Evolutionary conservation across 1,139 yeast species (phyloP).

Genomic region (Chernovozyma sophiae-reginae): DNA sequence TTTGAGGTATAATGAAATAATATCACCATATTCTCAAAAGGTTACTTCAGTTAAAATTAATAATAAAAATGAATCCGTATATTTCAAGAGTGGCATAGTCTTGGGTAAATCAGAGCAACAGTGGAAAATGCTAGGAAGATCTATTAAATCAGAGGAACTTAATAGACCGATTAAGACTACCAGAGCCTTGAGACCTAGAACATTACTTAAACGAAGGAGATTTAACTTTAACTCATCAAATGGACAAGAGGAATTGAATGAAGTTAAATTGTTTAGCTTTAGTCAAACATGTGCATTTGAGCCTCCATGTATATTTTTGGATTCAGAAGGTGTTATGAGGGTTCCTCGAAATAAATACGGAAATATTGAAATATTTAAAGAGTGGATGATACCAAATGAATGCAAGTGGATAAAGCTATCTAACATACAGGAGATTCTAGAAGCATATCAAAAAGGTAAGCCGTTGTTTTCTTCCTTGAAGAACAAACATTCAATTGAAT

Average conservation of each 20-base stretch:
- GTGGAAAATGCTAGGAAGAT: slow-evolving; percentile 38
- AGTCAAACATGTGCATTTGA: slow-evolving; percentile 30
- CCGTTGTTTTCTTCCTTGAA: slow-evolving; percentile 1
- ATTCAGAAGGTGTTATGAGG: slow-evolving; percentile 8
- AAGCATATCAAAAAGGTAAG: slow-evolving; percentile 5
- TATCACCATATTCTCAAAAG: slow-evolving; percentile 14
- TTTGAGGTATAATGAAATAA: slow-evolving; percentile 28
- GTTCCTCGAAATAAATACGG: slow-evolving; percentile 33
- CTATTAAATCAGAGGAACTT: slow-evolving; percentile 20
- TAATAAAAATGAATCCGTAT: slow-evolving; percentile 18
- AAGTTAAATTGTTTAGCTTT: slow-evolving; percentile 23
- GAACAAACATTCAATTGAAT: slow-evolving; percentile 14
- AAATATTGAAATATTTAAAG: slow-evolving; percentile 30
- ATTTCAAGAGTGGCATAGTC: slow-evolving; percentile 20
- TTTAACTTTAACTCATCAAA: slow-evolving; percentile 18
- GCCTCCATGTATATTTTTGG: slow-evolving; percentile 11
- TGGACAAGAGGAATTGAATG: slow-evolving; percentile 13
- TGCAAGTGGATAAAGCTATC: slow-evolving; percentile 29
- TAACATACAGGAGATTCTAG: slow-evolving; percentile 21
- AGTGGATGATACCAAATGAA: slow-evolving; percentile 30
- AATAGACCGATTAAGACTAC: slow-evolving; percentile 19
- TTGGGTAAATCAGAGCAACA: slow-evolving; percentile 35
- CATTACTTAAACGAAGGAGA: slow-evolving; percentile 19
- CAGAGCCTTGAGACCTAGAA: slow-evolving; percentile 20
- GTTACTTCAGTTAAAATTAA: slow-evolving; percentile 13